Conservation (phyloP, 2,329 filamentous ascomycete genomes). For the Neospermospora avenae region DNA sequence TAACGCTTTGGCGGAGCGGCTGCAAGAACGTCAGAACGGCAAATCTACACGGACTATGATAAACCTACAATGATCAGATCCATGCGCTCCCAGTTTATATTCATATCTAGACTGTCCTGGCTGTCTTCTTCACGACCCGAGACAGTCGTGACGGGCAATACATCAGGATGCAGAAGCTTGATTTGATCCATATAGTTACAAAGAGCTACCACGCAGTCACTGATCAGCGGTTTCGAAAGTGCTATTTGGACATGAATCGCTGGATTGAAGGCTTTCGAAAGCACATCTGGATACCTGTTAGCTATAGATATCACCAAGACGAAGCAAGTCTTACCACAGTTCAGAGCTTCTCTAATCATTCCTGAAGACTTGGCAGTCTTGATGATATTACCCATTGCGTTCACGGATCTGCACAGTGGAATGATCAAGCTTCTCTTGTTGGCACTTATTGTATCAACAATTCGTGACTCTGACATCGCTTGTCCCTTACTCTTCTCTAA, state of each 20-base stretch:
- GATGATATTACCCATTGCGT: constrained; percentile 20
- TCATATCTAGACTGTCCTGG: constrained; percentile 27
- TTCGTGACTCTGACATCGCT: constrained; percentile 9
- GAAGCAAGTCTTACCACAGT: constrained; percentile 18
- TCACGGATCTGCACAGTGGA: constrained; percentile 19
- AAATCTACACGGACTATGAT: neutral
- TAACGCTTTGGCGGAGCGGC: constrained; percentile 22
- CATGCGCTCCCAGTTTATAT: constrained; percentile 15
- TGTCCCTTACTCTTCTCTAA: constrained; percentile 3
- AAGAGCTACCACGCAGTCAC: constrained; percentile 1
- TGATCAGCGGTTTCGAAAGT: constrained; percentile 2
- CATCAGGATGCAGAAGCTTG: constrained; percentile 17
- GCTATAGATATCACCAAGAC: neutral
- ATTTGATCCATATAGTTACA: constrained; percentile 20
- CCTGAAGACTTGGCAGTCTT: constrained; percentile 17
- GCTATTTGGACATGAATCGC: neutral
- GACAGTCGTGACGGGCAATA: neutral
- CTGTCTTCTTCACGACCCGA: constrained; percentile 22
- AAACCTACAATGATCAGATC: constrained; percentile 26
- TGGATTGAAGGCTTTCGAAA: constrained; percentile 6
- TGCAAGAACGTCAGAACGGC: constrained; percentile 17
- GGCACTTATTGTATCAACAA: constrained; percentile 7
- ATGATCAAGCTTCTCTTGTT: constrained; percentile 15
- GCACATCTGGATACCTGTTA: constrained; percentile 9
- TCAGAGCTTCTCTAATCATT: constrained; percentile 23